phyloP scores from a whole-genome alignment of 2,329 filamentous ascomycete genomes.

The Thielaviopsis ethacetica region DNA sequence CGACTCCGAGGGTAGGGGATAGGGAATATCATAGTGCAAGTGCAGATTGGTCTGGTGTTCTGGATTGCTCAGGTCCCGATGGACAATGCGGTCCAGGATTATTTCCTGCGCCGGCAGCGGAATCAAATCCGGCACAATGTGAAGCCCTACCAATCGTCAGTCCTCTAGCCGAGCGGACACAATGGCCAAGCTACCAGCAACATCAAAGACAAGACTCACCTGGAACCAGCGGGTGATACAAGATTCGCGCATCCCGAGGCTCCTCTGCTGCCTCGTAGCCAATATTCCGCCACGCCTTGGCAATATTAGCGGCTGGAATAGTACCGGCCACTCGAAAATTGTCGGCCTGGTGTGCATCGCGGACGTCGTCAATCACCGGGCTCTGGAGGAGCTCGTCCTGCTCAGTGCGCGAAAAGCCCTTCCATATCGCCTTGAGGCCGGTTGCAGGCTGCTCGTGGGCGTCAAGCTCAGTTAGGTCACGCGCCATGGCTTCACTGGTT shows the following conservation, averaged over 20 bases:
- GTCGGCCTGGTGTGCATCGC: constrained; percentile 21
- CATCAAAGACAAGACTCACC: constrained; percentile 30
- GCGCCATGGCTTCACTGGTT: constrained; percentile 19
- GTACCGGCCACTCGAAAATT: constrained; percentile 29
- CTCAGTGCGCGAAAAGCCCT: constrained; percentile 50
- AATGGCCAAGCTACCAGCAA: neutral
- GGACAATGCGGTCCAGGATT: constrained; percentile 58
- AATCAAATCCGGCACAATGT: constrained; percentile 60
- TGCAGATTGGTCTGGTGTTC: constrained; percentile 81
- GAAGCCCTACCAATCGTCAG: constrained; percentile 42
- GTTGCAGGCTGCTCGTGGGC: constrained; percentile 65
- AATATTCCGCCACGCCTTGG: constrained; percentile 27
- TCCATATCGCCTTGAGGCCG: constrained; percentile 54
- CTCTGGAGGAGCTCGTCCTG: constrained; percentile 33
- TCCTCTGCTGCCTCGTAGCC: constrained; percentile 19
- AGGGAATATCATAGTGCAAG: constrained; percentile 58
- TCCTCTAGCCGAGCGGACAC: neutral
- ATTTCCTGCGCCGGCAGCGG: constrained; percentile 50
- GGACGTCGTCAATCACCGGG: constrained; percentile 35
- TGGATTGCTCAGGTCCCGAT: constrained; percentile 57
- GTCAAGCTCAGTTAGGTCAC: constrained; percentile 40
- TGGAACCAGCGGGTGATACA: constrained; percentile 49
- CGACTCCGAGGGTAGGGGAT: constrained; percentile 22
- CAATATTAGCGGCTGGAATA: constrained; percentile 27
- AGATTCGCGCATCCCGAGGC: constrained; percentile 31